Evolutionary conservation across 1,284 basidiomycete genomes (phyloP).

Genomic region (Xanthoconium separans): DNA sequence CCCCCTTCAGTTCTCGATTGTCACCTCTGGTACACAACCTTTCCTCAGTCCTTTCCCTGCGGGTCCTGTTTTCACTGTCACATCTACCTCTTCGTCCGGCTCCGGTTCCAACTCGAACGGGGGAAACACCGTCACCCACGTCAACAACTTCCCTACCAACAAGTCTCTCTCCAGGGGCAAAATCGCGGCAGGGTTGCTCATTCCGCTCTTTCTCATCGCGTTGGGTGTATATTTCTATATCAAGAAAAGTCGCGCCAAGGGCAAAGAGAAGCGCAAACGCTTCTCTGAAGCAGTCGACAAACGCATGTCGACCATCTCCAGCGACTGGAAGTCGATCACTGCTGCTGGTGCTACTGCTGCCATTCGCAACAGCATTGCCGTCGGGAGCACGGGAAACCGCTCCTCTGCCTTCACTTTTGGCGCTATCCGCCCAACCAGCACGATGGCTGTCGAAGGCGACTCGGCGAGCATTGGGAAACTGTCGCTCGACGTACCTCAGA

Average conservation of each 20-base stretch:
- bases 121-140: conserved; percentile 38
- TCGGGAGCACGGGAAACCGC: conserved; percentile 41
- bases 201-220: conserved; percentile 63
- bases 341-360: conserved; percentile 70
- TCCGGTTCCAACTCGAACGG: conserved; percentile 39
- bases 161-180: conserved; percentile 55
- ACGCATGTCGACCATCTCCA: conserved; percentile 78
- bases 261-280: conserved; percentile 59
- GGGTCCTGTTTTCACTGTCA: conserved; percentile 74
- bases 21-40: conserved; percentile 50
- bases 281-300: conserved; percentile 75
- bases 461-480: conserved; percentile 30
- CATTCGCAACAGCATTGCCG: conserved; percentile 68
- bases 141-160: conserved; percentile 37
- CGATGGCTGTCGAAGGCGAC: conserved; percentile 45
- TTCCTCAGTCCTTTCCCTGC: conserved; percentile 61
- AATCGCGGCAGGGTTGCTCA: conserved; percentile 74
- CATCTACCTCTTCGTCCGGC: conserved; percentile 50
- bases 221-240: conserved; percentile 53
- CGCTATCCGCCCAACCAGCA: conserved; percentile 50
- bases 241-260: conserved; percentile 56
- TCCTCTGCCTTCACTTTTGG: conserved; percentile 57
- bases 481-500: conserved; percentile 45
- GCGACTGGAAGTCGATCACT: conserved; percentile 76
- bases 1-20: conserved; percentile 66